phyloP scores from a whole-genome alignment of 495 filamentous ascomycete genomes.

The Chaetomidium leptoderma region DNA sequence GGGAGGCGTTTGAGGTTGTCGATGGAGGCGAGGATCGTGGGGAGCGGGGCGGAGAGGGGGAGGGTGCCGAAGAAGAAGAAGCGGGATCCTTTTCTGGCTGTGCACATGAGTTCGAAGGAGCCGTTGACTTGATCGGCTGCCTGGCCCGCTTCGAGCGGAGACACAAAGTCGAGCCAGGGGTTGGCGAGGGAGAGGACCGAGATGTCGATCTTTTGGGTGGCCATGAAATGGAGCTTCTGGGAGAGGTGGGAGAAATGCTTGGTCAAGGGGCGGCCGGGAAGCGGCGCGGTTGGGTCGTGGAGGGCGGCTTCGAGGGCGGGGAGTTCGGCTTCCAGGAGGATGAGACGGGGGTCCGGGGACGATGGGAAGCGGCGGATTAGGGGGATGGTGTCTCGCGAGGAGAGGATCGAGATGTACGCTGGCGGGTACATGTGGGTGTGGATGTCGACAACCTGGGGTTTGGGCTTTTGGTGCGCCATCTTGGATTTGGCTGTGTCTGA shows the following conservation, averaged over 20 bases:
- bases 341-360: conserved; percentile 60
- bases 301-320: conserved; percentile 51
- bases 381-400: conserved; percentile 68
- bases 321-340: conserved; percentile 70
- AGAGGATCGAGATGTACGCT: conserved; percentile 74
- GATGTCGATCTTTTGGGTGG: conserved; percentile 70
- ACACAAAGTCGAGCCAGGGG: conserved; percentile 90
- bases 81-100: conserved; percentile 47
- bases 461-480: conserved; percentile 7
- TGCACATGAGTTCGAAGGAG: conserved; percentile 67
- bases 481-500: not conserved
- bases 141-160: conserved; percentile 53
- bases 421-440: conserved; percentile 95
- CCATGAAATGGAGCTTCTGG: conserved; percentile 83
- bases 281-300: conserved; percentile 27
- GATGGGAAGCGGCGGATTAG: conserved; percentile 69
- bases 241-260: conserved; percentile 65
- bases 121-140: conserved; percentile 68
- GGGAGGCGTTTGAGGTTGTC: conserved; percentile 53
- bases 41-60: conserved; percentile 64
- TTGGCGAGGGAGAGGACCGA: conserved; percentile 90
- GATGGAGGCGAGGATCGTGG: conserved; percentile 60
- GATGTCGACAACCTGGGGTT: conserved; percentile 63
- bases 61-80: conserved; percentile 80
- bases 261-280: conserved; percentile 69